Conservation (phyloP, 2,329 filamentous ascomycete genomes). For the Myriangium duriaei region DNA sequence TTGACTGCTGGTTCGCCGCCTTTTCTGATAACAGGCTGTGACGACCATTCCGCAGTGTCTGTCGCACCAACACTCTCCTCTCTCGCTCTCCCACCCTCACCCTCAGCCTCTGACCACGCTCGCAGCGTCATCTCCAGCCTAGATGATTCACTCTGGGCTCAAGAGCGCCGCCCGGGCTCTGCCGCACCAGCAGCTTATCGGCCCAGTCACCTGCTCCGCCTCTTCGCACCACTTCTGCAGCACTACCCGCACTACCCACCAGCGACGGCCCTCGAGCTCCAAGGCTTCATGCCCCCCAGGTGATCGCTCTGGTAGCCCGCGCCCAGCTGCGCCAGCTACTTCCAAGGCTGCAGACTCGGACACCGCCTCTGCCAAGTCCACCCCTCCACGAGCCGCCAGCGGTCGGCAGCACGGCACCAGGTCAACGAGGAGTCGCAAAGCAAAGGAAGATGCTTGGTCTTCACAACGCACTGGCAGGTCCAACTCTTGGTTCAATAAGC, state of each 20-base stretch:
- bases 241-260: conserved; percentile 22
- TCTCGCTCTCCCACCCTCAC: no score
- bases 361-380: conserved; percentile 12
- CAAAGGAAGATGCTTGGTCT: conserved; percentile 12
- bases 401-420: conserved; percentile 5
- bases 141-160: conserved; percentile 8
- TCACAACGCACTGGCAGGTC: conserved; percentile 14
- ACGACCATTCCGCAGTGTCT: no score
- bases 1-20: not conserved
- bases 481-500: conserved; percentile 39
- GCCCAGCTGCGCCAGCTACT: conserved; percentile 11
- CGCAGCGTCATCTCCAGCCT: no score
- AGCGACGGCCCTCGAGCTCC: conserved; percentile 38
- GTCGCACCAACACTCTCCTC: no score
- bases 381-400: conserved; percentile 6
- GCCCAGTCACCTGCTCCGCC: conserved; percentile 2
- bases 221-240: conserved; percentile 4
- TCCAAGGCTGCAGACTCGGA: conserved; percentile 20
- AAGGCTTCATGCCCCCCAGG: conserved; percentile 37
- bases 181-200: conserved; percentile 3
- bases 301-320: conserved; percentile 16
- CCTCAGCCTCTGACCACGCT: no score
- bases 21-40: not conserved
- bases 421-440: conserved; percentile 12
- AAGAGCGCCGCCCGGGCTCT: conserved; percentile 7